Base-by-base conservation (phyloP, 495 filamentous ascomycete species). In the Neurospora sp. region DNA sequence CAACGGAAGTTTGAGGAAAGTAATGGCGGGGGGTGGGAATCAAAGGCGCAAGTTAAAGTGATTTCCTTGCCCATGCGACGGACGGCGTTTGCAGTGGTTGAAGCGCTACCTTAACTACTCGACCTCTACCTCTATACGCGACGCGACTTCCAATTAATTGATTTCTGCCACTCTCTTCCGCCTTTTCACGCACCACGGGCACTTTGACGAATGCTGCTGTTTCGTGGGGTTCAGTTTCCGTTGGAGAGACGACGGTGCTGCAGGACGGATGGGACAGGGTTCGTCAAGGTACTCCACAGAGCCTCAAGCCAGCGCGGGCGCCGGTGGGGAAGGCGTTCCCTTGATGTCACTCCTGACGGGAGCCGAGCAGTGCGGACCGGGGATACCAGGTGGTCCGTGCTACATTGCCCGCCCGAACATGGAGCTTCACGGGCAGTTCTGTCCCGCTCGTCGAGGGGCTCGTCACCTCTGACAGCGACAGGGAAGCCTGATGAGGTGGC, bases 101-200 rank as follows among this genome's bases (percentile, higher is more conserved):
- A 65, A 65, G 53, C 53, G 53, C 53, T 65, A 22, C 22, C 22
- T 22, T 22, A 65, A 65, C 27, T 14, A 65, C 27, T 31, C 27
- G 27, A 31, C 53, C 27, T 61, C 53, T 61, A 22, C 27, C 27
- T 61, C 53, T 65, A 22, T 16, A 69, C 75, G 76, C 73, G 76
- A 75, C 76, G 76, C 75, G 75, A 78, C 71, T 73, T 78, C 31
- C 14, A 35, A 65, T 65, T 76, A 73, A 78, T 76, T 75, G 71
- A 75, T 45, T 53, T 53, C 59, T 68, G 47, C 44, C 35, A 68
- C 27, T 10, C 14, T 65, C 7, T 65, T 37, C 53, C 53, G 53
- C 53, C 53, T 65, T 35, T 35, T 35, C 27, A 7, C 6, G 53
- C 10, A 27, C 47, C 47, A 59, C 47, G 10, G 47, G 5, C 53